Evolutionary conservation across 495 filamentous ascomycete genomes (phyloP), one percentile per base, ranked within the genome.

Genomic region (Penicillium silybi): DNA sequence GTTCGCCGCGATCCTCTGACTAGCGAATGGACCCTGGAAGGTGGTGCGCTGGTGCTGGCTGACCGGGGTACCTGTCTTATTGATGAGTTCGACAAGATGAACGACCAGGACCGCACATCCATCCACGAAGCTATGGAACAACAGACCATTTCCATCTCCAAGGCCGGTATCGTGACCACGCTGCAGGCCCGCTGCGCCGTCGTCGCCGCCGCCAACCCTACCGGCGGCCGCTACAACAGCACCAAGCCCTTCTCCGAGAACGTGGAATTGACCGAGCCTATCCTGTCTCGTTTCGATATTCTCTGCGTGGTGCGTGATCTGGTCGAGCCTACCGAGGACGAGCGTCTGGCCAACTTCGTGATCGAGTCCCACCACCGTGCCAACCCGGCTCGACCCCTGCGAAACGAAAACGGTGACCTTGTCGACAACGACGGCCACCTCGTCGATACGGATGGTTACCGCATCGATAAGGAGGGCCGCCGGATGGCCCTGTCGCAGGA

Each of bases 61-160:
- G 95, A 99, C 69, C 86, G 88, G 52, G 95, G 95, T 39, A 95
- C 89, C 32, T 99, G 95, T 65, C 77, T 99, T 26, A 99, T 99
- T 59, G 95, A 99, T 67, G 95, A 99, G 69, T 99, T 99, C 69
- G 95, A 99, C 80, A 99, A 99, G 79, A 99, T 99, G 95, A 99
- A 99, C 71, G 95, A 99, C 66, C 90, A 97, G 61, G 95, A 99
- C 67, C 79, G 93, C 39, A 99, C 95, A 1, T 95, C 89, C 19
- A 99, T 99, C 66, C 95, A 99, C 79, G 95, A 99, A 78, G 95
- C 95, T 51, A 99, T 99, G 95, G 95, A 99, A 69, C 95, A 99
- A 70, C 95, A 99, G 67, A 97, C 95, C n/a, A 99, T 99, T 58
- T 99, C 95, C 46, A 97, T 99, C 69, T 96, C 90, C 51, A 99